These are phyloP conservation scores for Saccharomycodes ludwigii DNA, from an alignment of 805 yeast species.

Conservation along the genomic window DNA sequence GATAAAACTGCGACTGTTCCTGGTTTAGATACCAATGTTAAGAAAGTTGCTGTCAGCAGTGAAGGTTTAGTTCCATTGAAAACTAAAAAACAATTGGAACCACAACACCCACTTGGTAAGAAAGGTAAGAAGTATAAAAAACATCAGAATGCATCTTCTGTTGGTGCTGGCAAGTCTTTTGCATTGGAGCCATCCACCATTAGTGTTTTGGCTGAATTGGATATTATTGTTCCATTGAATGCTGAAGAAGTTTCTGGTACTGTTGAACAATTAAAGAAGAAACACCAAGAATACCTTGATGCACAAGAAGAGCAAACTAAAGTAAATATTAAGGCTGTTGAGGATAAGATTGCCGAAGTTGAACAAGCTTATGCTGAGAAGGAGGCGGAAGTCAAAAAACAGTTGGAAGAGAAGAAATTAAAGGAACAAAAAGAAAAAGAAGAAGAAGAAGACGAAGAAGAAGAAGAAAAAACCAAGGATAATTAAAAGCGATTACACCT, in stretches of 20 bases:
- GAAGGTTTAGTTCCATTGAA: constrained; percentile 37
- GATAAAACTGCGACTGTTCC: constrained; percentile 8
- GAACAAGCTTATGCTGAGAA: constrained; percentile 39
- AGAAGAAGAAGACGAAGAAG: constrained; percentile 8
- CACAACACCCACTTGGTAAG: constrained; percentile 36
- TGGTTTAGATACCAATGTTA: constrained; percentile 20
- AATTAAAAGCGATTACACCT: too few relatives aligned
- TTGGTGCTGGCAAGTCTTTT: constrained; percentile 25
- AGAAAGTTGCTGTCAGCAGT: constrained; percentile 21
- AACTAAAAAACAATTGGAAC: constrained; percentile 37
- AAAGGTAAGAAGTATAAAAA: constrained; percentile 42
- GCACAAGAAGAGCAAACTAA: constrained; percentile 76
- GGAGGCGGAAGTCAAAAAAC: constrained; percentile 27
- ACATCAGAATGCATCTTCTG: constrained; percentile 18
- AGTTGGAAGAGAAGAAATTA: constrained; percentile 21
- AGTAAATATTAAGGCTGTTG: constrained; percentile 61
- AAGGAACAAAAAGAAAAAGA: constrained; percentile 18
- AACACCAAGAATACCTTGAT: constrained; percentile 52
- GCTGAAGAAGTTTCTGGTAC: constrained; percentile 54
- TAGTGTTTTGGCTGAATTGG: constrained; percentile 62
- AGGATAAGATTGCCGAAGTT: constrained; percentile 61
- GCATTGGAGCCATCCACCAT: constrained; percentile 72
- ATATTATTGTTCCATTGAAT: constrained; percentile 63
- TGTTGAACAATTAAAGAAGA: constrained; percentile 54
- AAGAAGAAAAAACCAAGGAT: too few relatives aligned